Base-by-base conservation (phyloP, 768 basidiomycete genomes). In the Fomitopsis serialis region DNA sequence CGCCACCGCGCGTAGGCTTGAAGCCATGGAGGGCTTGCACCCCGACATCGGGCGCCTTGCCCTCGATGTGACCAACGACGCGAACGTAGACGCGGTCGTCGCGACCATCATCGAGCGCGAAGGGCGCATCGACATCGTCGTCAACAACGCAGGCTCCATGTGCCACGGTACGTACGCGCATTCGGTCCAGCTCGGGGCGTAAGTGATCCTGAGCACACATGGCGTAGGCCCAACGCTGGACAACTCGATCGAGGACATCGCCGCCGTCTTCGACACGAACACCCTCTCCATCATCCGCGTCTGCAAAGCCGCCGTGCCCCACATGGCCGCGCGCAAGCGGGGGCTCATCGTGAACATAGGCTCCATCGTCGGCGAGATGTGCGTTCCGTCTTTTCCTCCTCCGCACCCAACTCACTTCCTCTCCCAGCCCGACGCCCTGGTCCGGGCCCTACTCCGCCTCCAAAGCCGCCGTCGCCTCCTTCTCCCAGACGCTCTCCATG, bases 321-420 rank as follows among this genome's bases (percentile, higher is more conserved):
- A 82, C 61, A 92, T 92, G 90, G 83, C 86, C 2, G 66, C 78
- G 51, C 77, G 77, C 46, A 73, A 71, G 54, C 70, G 71, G 42
- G 90, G 90, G 1, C 67, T 84, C 22, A 80, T 92, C 52, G 75
- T 92, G 34, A 91, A 89, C 57, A 77, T 91, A 25, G 87, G 89
- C 12, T 89, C 87, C 2, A 63, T 91, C 48, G 78, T 74, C 29
- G 88, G 79, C 5, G 73, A 81, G 27, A 68, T 78, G 85, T 85
- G 64, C 29, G 29, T 32, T 11, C 29, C 6, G 6, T 32, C 29
- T 5, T 11, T 11, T 11, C 29, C 6, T 32, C 17, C n/a, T 24
- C 35, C 11, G 22, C 24, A 22, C 50, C 15, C 27, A 9, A 22
- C 25, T 7, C 45, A 22, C n/a, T 6, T 45, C 25, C 45, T 45